phyloP scores from a whole-genome alignment of 2,329 filamentous ascomycete species.

The Aspergillus chevalieri region DNA sequence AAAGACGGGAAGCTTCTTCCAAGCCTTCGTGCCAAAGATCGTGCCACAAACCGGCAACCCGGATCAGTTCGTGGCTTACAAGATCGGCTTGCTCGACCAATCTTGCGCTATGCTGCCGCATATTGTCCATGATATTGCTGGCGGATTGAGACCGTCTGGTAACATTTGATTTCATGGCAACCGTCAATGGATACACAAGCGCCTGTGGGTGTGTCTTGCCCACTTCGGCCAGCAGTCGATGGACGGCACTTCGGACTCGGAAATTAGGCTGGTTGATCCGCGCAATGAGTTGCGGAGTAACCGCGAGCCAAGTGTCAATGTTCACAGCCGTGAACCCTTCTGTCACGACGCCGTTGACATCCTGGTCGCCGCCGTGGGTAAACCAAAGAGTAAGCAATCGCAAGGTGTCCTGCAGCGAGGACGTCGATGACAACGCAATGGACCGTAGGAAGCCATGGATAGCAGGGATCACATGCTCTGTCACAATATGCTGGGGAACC shows the following conservation, averaged over 20 bases:
- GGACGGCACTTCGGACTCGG: slow-evolving; percentile 81
- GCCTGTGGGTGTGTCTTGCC: slow-evolving; percentile 93
- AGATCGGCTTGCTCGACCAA: slow-evolving; percentile 92
- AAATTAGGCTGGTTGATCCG: slow-evolving; percentile 96
- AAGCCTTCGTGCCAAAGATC: slow-evolving; percentile 98
- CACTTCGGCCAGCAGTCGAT: slow-evolving; percentile 86
- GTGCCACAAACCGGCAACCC: slow-evolving; percentile 96
- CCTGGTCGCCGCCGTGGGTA: slow-evolving; percentile 76
- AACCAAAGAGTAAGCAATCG: slow-evolving; percentile 94
- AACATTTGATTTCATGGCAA: slow-evolving; percentile 96
- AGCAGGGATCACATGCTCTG: slow-evolving; percentile 87
- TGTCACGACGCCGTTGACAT: slow-evolving; percentile 84
- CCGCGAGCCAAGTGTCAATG: slow-evolving; percentile 97
- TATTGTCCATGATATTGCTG: slow-evolving; percentile 91
- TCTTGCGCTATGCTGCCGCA: slow-evolving; percentile 88
- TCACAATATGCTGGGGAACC: slow-evolving; percentile 62
- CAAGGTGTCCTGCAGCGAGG: slow-evolving; percentile 91
- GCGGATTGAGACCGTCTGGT: slow-evolving; percentile 80
- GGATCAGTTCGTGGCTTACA: slow-evolving; percentile 92
- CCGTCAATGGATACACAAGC: slow-evolving; percentile 91
- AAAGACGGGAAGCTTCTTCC: slow-evolving; percentile 91
- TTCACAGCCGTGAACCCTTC: slow-evolving; percentile 89
- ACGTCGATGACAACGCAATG: slow-evolving; percentile 82
- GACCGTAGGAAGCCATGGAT: slow-evolving; percentile 97
- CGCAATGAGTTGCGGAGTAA: slow-evolving; percentile 94